Percentiles rank a stretch among this genome's conserved stretches.
Conservation (phyloP, 768 basidiomycete species). For the Leccinum ochraceum region DNA sequence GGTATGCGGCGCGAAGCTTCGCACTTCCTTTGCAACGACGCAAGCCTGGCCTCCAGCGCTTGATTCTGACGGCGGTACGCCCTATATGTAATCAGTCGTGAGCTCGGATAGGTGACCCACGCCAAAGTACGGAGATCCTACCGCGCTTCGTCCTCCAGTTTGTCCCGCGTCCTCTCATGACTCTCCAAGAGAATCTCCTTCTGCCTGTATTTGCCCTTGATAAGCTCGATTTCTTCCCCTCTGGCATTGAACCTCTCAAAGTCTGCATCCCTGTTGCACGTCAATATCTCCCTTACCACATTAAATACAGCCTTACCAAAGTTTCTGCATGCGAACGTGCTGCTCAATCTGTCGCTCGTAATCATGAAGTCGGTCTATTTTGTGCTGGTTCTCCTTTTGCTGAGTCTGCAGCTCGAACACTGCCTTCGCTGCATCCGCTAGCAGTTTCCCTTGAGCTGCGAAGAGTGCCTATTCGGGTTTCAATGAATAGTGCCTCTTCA, state of each 20-base stretch:
- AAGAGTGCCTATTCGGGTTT: conserved; percentile 53
- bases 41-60: conserved; percentile 57
- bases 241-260: conserved; percentile 69
- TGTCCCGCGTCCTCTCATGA: conserved; percentile 51
- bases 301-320: conserved; percentile 61
- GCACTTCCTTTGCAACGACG: conserved; percentile 44
- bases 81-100: conserved; percentile 40
- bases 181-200: conserved; percentile 66
- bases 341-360: conserved; percentile 90
- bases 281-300: conserved; percentile 10
- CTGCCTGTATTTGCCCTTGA: conserved; percentile 61
- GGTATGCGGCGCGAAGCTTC: conserved; percentile 38
- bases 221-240: conserved; percentile 54
- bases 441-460: conserved; percentile 63
- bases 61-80: conserved; percentile 61
- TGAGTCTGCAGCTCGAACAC: conserved; percentile 75
- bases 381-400: conserved; percentile 76
- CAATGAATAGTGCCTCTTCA: neutral
- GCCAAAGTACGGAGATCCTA: conserved; percentile 31
- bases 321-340: conserved; percentile 67
- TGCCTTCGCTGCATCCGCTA: conserved; percentile 67
- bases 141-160: conserved; percentile 62
- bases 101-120: neutral
- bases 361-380: conserved; percentile 76
- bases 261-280: conserved; percentile 63